Evolutionary conservation across 371 early-diverging fungal species (phyloP).

Genomic region (Syncephalis fuscata): DNA sequence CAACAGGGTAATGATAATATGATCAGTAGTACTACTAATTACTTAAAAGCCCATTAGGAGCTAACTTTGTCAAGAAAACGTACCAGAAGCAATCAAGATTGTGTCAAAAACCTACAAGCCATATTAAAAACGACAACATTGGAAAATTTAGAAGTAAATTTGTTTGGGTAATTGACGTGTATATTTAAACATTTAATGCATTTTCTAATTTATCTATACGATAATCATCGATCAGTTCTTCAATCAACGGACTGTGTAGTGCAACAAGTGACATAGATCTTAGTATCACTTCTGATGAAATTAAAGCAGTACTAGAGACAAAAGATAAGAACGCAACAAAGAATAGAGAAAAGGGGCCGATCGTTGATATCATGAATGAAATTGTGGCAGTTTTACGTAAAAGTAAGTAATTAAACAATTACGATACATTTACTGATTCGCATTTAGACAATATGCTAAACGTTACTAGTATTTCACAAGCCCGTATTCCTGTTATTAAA

Average conservation of each 20-base stretch:
- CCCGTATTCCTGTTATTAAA: conserved; percentile 46
- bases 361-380: neutral
- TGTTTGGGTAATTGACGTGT: conserved; percentile 14
- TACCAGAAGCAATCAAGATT: no score
- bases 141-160: conserved; percentile 10
- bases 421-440: conserved; percentile 16
- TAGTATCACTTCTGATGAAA: conserved; percentile 27
- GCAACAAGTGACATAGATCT: conserved; percentile 39
- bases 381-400: neutral
- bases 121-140: no score
- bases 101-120: no score
- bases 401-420: conserved; percentile 23
- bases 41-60: no score
- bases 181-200: neutral
- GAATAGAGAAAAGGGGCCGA: no score
- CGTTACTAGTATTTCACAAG: conserved; percentile 29
- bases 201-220: neutral
- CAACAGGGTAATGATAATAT: no score
- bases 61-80: no score
- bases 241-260: conserved; percentile 31
- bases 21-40: no score
- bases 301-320: neutral
- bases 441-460: conserved; percentile 33
- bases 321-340: no score
- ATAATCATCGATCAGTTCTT: conserved; percentile 18